Conservation (phyloP, 2,329 filamentous ascomycete species). For the Fusarium nodosum region DNA sequence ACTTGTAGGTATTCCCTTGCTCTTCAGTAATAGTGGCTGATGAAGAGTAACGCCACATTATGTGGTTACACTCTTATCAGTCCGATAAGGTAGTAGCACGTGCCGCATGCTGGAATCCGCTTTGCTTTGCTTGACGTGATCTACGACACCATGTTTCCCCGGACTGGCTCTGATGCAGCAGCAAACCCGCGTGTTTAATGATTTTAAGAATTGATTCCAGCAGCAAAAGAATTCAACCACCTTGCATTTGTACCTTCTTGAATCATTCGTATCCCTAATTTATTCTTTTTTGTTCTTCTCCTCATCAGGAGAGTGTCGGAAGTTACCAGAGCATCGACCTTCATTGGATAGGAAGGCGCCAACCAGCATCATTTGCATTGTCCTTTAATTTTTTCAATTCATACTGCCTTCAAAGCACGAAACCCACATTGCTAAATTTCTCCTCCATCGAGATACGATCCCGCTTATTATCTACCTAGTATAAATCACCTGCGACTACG, state of each 20-base stretch:
- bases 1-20: too few relatives aligned
- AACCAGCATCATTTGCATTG: conserved; percentile 33
- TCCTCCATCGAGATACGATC: conserved; percentile 19
- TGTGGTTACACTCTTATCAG: conserved; percentile 33
- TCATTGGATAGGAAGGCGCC: conserved; percentile 37
- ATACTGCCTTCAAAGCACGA: conserved; percentile 20
- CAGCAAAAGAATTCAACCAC: conserved; percentile 27
- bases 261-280: conserved; percentile 12
- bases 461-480: background rate
- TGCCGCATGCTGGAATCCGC: conserved; percentile 42
- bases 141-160: conserved; percentile 43
- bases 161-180: conserved; percentile 27
- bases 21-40: background rate
- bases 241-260: conserved; percentile 6
- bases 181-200: conserved; percentile 40
- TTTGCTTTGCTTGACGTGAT: conserved; percentile 44
- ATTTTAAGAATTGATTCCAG: conserved; percentile 25
- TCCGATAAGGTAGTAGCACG: conserved; percentile 45
- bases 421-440: conserved; percentile 16
- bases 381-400: conserved; percentile 23
- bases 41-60: background rate
- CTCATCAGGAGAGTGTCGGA: conserved; percentile 5
- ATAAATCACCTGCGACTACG: background rate
- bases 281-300: conserved; percentile 19
- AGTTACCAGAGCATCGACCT: conserved; percentile 27